phyloP scores from a whole-genome alignment of 75 land plant genomes.

The Ceratopteris richardii region DNA sequence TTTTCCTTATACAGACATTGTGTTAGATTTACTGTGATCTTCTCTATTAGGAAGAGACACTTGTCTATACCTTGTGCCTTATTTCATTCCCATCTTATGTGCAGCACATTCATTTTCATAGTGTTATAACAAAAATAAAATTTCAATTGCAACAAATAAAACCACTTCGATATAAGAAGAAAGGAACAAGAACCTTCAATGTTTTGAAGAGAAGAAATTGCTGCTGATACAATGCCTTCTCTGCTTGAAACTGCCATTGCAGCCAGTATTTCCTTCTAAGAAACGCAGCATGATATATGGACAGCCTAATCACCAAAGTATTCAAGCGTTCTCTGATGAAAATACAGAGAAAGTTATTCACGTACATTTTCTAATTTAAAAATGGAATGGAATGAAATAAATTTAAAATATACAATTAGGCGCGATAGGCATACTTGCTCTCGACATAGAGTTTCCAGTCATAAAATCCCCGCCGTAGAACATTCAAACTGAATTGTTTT shows the following conservation, averaged over 20 bases:
- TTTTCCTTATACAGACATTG: no score
- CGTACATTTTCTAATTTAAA: no score
- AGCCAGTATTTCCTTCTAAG: conserved; percentile 4
- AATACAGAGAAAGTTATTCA: conserved; percentile 1
- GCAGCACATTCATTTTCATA: no score
- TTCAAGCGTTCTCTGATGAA: conserved; percentile 1
- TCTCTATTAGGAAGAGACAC: no score
- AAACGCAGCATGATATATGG: neutral
- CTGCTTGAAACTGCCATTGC: conserved; percentile 4
- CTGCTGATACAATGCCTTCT: conserved; percentile 6
- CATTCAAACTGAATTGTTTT: neutral
- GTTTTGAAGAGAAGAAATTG: conserved; percentile 8
- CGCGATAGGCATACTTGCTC: neutral
- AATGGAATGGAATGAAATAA: no score
- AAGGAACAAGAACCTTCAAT: conserved; percentile 1
- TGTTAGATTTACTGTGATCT: no score
- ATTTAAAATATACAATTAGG: no score
- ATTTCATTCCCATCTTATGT: no score
- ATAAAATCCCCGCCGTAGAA: neutral
- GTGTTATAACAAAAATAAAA: no score
- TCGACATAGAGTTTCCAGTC: neutral
- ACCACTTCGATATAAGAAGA: neutral
- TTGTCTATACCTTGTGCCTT: no score
- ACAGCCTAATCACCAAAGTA: neutral
- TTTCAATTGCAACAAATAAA: no score